Evolutionary conservation across 1,139 yeast species (phyloP), one percentile per base, ranked within the genome.

Genomic region (Pichia sp.): DNA sequence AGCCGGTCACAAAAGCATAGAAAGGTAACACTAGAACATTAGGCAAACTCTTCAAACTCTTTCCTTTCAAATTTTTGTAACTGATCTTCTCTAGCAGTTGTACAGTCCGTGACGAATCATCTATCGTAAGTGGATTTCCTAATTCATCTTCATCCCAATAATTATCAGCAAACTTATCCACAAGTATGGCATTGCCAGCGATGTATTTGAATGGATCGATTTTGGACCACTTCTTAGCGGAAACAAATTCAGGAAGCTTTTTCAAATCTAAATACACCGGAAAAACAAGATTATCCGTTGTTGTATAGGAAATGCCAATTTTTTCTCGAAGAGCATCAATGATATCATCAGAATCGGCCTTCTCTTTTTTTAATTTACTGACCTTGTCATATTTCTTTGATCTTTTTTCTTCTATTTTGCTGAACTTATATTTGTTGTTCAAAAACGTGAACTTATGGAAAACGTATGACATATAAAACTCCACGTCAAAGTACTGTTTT

Each of bases 231-330:
- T 80, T 80, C 13, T 68, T 56, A 6, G 23, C 2, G 2, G 65
- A 59, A 2, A 63, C 55, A 10, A 79, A 64, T 9, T 74, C 58
- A 1, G 67, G 61, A 41, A 72, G 61, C 28, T 71, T 68, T 0
- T 73, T 64, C n/a, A 80, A 54, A 62, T 85, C 88, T 16, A 83
- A 58, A 58, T 74, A 83, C 1, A 82, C 77, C 49, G 79, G 71
- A 16, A 76, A 64, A 1, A 79, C 73, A 28, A 74, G 74, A 55
- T 77, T 72, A 39, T 72, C 70, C 59, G 65, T 71, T 0, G 44
- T 31, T 63, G 63, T 78, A 78, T 5, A 66, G 3, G 57, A 58
- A 41, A 49, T 76, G 72, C 34, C 62, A 26, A 85, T 71, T 58
- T 74, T 77, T 47, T 70, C 62, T 48, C 81, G 72, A 76, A 83